A percentile compares a stretch with the other conserved stretches of the same genome.
Evolutionary conservation across 768 basidiomycete species (phyloP).

Genomic region (Dendrothele bispora): DNA sequence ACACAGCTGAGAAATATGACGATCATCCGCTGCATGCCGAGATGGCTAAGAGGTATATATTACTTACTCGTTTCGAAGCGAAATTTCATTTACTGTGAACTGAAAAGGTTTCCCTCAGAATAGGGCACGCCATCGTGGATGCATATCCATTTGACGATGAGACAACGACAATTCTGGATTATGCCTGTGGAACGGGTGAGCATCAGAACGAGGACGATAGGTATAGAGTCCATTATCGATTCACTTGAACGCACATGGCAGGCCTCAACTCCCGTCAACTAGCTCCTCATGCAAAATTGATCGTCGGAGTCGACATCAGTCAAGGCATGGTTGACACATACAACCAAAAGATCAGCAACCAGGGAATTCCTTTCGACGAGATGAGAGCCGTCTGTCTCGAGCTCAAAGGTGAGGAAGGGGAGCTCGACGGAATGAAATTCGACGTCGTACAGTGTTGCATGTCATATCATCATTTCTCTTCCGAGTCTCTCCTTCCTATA

Average conservation of each 20-base stretch:
- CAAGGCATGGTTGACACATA: conserved; percentile 12
- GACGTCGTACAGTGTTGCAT: no score
- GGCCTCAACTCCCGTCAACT: conserved; percentile 8
- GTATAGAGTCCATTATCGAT: background rate
- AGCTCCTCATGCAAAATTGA: conserved; percentile 7
- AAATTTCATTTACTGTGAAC: no score
- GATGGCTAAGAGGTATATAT: conserved; percentile 12
- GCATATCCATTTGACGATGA: conserved; percentile 17
- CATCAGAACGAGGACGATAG: background rate
- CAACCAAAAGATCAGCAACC: conserved; percentile 3
- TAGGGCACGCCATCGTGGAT: conserved; percentile 15
- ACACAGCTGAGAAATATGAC: conserved; percentile 15
- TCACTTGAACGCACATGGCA: conserved; percentile 1
- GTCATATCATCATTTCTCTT: conserved; percentile 66
- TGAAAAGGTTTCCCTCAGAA: no score
- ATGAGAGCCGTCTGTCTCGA: conserved; percentile 3
- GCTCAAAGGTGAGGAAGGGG: background rate
- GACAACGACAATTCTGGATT: conserved; percentile 16
- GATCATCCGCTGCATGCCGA: conserved; percentile 14
- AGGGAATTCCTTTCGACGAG: conserved; percentile 1
- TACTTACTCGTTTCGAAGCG: no score
- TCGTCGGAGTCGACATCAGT: conserved; percentile 12
- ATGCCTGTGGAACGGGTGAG: conserved; percentile 20
- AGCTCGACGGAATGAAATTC: no score
- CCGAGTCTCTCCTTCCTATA: conserved; percentile 42